Evolutionary conservation across 768 basidiomycete species (phyloP).

Genomic region (Naganishia kalamii): DNA sequence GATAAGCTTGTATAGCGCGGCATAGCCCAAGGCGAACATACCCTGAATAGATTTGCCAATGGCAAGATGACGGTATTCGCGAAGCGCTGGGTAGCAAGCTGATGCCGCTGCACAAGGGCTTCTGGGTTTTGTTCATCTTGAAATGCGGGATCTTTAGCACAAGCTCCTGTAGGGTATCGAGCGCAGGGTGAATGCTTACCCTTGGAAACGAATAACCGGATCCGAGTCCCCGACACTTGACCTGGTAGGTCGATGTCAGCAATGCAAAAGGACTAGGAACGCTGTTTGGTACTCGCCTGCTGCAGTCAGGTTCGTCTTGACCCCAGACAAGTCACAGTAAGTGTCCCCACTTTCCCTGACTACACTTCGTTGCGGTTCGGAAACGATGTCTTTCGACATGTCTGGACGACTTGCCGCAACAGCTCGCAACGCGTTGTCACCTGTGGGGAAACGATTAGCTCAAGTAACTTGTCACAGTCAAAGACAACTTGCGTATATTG

Average conservation of each 20-base stretch:
- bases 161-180: neutral
- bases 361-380: slow-evolving; percentile 39
- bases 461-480: neutral
- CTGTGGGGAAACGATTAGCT: neutral
- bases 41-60: slow-evolving; percentile 62
- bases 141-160: slow-evolving; percentile 12
- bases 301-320: slow-evolving; percentile 34
- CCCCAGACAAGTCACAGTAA: slow-evolving; percentile 42
- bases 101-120: neutral
- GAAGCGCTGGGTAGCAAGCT: slow-evolving; percentile 58
- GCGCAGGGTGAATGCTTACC: slow-evolving; percentile 21
- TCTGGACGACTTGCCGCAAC: slow-evolving; percentile 46
- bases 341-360: slow-evolving; percentile 47
- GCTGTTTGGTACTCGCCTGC: slow-evolving; percentile 6
- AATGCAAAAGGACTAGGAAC: neutral
- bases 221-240: slow-evolving; percentile 17
- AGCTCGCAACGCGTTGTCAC: slow-evolving; percentile 37
- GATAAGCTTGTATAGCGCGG: neutral
- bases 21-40: no score
- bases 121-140: slow-evolving; percentile 57
- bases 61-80: slow-evolving; percentile 59
- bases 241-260: neutral
- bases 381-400: slow-evolving; percentile 40
- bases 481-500: slow-evolving; percentile 32
- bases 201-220: slow-evolving; percentile 32